A percentile compares a stretch with the other conserved stretches of the same genome.
phyloP scores from a whole-genome alignment of 352 stramenopile genomes.

The Peronospora destructor region DNA sequence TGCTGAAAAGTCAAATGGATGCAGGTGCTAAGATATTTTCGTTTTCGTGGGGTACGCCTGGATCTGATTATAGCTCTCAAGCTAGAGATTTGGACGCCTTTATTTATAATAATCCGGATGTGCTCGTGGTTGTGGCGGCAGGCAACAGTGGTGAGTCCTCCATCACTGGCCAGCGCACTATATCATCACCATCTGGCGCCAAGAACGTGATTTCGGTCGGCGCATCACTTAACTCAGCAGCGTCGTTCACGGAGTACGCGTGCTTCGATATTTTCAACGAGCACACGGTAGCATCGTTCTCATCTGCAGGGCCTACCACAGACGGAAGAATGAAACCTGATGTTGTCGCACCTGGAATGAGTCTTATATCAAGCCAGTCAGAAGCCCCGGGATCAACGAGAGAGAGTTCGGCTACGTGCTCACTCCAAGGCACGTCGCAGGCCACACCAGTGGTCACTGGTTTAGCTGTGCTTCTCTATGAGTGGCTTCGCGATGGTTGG shows the following conservation, averaged over 20 bases:
- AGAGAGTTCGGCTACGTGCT: constrained; percentile 54
- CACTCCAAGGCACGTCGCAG: constrained; percentile 72
- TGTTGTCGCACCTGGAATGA: constrained; percentile 79
- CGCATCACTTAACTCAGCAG: constrained; percentile 58
- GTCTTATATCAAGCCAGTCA: constrained; percentile 68
- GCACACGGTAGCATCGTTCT: constrained; percentile 76
- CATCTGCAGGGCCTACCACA: constrained; percentile 65
- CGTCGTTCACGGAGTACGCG: constrained; percentile 38
- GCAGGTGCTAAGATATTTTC: constrained; percentile 76
- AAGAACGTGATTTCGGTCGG: constrained; percentile 84
- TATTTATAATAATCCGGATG: constrained; percentile 80
- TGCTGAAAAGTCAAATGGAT: constrained; percentile 63
- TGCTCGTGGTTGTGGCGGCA: constrained; percentile 82
- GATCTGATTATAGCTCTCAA: constrained; percentile 72
- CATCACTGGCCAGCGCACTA: constrained; percentile 42
- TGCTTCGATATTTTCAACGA: constrained; percentile 70
- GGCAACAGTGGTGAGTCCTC: constrained; percentile 84
- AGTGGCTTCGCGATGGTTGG: constrained; percentile 77
- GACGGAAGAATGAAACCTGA: constrained; percentile 86
- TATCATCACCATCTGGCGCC: constrained; percentile 72
- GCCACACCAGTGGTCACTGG: constrained; percentile 70
- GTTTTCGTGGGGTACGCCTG: constrained; percentile 75
- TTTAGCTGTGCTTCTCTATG: constrained; percentile 61
- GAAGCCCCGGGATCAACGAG: constrained; percentile 41
- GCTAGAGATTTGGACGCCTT: constrained; percentile 72